phyloP scores from a whole-genome alignment of 2,329 filamentous ascomycete genomes.

The Aureobasidium sp. region DNA sequence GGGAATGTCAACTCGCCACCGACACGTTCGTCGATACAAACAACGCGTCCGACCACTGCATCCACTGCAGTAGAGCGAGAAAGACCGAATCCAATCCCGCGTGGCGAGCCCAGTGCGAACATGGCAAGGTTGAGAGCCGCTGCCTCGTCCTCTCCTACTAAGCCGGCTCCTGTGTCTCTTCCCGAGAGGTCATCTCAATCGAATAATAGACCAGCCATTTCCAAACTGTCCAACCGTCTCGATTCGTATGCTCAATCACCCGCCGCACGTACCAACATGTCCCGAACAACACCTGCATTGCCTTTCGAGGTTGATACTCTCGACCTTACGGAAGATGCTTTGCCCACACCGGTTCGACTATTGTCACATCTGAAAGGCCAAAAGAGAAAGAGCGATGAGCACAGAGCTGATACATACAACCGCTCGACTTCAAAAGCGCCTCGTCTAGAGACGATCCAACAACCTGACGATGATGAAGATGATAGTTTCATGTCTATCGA shows the following conservation, averaged over 20 bases:
- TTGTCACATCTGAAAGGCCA: constrained; percentile 17
- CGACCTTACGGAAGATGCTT: constrained; percentile 26
- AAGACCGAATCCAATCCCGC: neutral
- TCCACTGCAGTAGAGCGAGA: neutral
- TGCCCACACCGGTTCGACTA: constrained; percentile 12
- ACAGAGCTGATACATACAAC: constrained; percentile 15
- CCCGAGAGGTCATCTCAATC: neutral
- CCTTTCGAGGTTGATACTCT: constrained; percentile 22
- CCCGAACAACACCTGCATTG: neutral
- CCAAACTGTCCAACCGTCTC: neutral
- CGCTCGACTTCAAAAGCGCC: neutral
- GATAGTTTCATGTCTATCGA: constrained; percentile 30
- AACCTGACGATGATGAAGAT: constrained; percentile 14
- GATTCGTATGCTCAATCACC: neutral
- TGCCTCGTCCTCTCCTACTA: constrained; percentile 25
- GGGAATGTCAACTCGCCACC: constrained; percentile 2
- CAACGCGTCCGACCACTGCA: neutral
- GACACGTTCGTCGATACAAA: neutral
- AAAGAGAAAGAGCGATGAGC: constrained; percentile 41
- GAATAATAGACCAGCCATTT: neutral
- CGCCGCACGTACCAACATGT: neutral
- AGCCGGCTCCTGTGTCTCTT: neutral
- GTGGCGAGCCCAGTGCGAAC: constrained; percentile 14
- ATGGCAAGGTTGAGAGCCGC: constrained; percentile 38
- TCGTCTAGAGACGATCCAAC: neutral